A percentile compares a stretch with the other conserved stretches of the same genome.
phyloP scores from a whole-genome alignment of 208 protist species.

The Trypanosoma theileri region DNA sequence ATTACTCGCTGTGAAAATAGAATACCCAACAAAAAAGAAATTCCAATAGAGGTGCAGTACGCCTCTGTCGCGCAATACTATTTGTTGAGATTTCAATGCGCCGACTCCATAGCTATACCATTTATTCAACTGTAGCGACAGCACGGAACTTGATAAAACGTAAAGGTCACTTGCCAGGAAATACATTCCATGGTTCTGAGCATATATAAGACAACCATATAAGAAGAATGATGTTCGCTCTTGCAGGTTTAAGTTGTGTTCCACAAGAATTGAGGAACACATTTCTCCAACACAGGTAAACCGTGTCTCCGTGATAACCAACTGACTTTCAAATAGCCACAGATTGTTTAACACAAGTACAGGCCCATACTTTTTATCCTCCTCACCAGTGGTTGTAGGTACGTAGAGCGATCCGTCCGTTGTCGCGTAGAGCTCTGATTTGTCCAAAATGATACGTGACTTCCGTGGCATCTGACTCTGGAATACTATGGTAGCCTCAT shows the following conservation, averaged over 20 bases:
- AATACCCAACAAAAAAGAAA: no score
- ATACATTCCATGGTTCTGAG: background rate
- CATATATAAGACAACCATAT: constrained; percentile 11
- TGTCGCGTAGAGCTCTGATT: background rate
- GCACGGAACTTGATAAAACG: constrained; percentile 2
- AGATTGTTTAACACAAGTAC: constrained; percentile 11
- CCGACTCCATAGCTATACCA: no score
- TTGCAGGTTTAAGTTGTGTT: constrained; percentile 1
- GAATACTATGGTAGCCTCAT: constrained; percentile 7
- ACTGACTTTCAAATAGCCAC: constrained; percentile 1
- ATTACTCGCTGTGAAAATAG: no score
- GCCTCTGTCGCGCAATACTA: no score
- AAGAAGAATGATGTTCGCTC: constrained; percentile 14
- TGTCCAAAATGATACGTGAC: background rate
- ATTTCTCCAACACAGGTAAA: background rate
- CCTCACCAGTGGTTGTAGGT: background rate
- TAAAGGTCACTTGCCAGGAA: background rate
- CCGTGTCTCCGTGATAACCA: constrained; percentile 8
- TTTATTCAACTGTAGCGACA: constrained; percentile 21
- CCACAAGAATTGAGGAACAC: constrained; percentile 18
- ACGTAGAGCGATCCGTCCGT: background rate
- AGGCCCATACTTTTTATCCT: background rate
- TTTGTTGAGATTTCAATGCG: no score
- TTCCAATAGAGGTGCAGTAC: no score
- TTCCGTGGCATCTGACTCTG: background rate